Base-by-base conservation (phyloP, 2,329 filamentous ascomycete species). In the Aureobasidium sp. region DNA sequence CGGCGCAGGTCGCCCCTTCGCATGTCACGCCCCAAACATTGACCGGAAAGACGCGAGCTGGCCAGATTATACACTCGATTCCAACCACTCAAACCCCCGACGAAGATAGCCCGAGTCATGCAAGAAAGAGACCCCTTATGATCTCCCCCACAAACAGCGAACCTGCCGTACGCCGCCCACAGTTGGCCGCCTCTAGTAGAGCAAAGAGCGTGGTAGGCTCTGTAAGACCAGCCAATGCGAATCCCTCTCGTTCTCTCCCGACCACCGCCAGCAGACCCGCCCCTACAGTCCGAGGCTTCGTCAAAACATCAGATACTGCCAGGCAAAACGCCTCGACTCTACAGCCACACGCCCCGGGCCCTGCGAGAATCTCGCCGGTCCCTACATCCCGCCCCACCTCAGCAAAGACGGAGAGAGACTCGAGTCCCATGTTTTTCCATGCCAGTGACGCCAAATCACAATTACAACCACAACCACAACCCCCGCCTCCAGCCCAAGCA, bases 21-120 rank as follows among this genome's bases (percentile, higher is more conserved):
- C 91, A 89, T 71, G 77, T 91, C 69, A 95, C 91, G 3, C 89
- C 90, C 54, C 84, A 91, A 65, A 90, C 90, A 9, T 87, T 87
- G 9, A 79, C 84, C 51, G 82, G 91, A 63, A 89, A 84, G 70
- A 85, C 78, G 66, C 85, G 90, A 57, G 40, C 53, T 15, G 40
- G 65, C 82, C 85, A 61, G 85, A 89, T 70, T 90, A 87, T 71
- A 74, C 37, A 31, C 31, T 43, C 54, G 17, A 46, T 42, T 1
- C 54, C 54, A 17, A 47, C 54, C 10, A 4, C 42, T 4, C 81
- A 81, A 33, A 90, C 90, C 13, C 67, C 69, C 13, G 21, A 29
- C 37, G 50, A 62, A 38, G 50, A 49, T 60, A 87, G 84, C 0
- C 84, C 84, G 5, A 81, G 53, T 38, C 43, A 65, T 49, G 71